These are phyloP conservation scores for Cyanidioschyzon merolae DNA, from an alignment of 23 red algal genomes.

Conservation along the genomic window DNA sequence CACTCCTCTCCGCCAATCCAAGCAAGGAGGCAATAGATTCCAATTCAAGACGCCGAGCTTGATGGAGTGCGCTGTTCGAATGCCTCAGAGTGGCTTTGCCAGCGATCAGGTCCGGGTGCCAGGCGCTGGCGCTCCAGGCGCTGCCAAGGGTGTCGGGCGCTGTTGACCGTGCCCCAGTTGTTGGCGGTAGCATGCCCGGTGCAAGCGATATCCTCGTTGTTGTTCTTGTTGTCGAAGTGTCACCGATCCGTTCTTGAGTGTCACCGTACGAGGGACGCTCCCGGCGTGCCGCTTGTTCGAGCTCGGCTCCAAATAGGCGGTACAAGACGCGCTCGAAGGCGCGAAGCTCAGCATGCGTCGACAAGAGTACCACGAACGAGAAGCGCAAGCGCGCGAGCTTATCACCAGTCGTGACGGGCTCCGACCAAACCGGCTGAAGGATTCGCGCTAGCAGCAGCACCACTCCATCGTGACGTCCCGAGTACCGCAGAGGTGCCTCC, in stretches of 20 bases:
- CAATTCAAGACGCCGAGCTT: not conserved
- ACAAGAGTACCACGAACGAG: not conserved
- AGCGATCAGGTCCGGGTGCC: not conserved
- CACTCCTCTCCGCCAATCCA: not conserved
- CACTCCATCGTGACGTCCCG: conserved; percentile 14
- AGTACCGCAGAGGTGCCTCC: conserved; percentile 12
- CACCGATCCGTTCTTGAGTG: not conserved
- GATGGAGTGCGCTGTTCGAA: not conserved
- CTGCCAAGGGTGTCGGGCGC: not conserved
- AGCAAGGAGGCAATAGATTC: not conserved
- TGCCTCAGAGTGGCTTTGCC: not conserved
- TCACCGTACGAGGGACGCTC: not conserved
- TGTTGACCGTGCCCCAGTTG: not conserved
- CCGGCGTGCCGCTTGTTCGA: not conserved
- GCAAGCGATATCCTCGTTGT: not conserved
- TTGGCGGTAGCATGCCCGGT: not conserved
- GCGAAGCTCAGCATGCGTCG: not conserved
- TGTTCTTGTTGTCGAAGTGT: not conserved
- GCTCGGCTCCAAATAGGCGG: not conserved
- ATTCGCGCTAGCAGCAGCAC: conserved; percentile 6
- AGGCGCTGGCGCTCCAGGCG: not conserved
- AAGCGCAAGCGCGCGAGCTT: not conserved
- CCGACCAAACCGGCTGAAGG: not conserved
- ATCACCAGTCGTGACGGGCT: not conserved
- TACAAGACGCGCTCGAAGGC: not conserved